Evolutionary conservation across 192 early-diverging fungal genomes (phyloP), one percentile per base, ranked within the genome.

Genomic region (Obelidium mucronatum): DNA sequence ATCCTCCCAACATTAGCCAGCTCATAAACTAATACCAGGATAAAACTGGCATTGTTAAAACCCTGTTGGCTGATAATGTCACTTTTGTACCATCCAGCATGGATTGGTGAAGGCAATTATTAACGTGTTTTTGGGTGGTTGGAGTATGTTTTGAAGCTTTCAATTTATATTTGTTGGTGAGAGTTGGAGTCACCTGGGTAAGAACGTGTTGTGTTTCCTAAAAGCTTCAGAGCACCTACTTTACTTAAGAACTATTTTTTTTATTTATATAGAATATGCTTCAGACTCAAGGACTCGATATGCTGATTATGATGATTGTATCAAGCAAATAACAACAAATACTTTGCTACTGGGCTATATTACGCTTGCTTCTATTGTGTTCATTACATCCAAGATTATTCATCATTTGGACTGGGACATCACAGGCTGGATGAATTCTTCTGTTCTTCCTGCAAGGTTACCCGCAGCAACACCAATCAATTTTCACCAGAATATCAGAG

Each of bases 131-230:
- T 75, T 44, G 55, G 58, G 31, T 75, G 34, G n/a, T 42, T 75
- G 28, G 73, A 67, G n/a, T 44, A 26, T 33, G 40, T 75, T 17
- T 35, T 75, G 61, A 33, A 64, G 33, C 42, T 66, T 75, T 51
- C 40, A 53, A 75, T 44, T 62, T 75, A n/a, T 75, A 75, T 37
- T 15, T 61, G 22, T 35, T 75, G 17, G 73, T 65, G 5, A 5
- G 73, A 2, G 73, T 75, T 4, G 73, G 73, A 34, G 62, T 75
- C 26, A 75, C 73, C 17, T 59, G 58, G 62, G 73, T 69, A 26
- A 69, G 59, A 62, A 33, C 0, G 17, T 52, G 51, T 36, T 24
- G 2, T 54, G 22, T 19, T 11, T 40, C 48, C n/a, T 0, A 2
- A 8, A 30, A 30, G 2, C 31, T 24, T n/a, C 67, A 8, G n/a